Evolutionary conservation across 495 filamentous ascomycete species (phyloP).

Genomic region (Rhypophila decipiens): DNA sequence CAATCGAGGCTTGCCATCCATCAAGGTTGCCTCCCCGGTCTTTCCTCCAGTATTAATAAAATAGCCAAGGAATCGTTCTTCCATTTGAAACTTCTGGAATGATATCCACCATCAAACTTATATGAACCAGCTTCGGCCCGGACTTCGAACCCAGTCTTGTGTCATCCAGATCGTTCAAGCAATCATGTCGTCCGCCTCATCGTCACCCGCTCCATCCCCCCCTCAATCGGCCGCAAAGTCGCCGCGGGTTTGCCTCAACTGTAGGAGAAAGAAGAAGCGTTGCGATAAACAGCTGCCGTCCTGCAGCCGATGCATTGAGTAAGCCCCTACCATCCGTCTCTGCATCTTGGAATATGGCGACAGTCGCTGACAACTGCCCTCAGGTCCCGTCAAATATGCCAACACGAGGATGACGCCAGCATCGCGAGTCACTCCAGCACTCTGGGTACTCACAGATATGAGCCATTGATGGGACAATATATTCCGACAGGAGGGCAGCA

Average conservation of each 20-base stretch:
- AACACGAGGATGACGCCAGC: constrained; percentile 18
- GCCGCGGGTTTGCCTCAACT: constrained; percentile 21
- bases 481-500: constrained; percentile 4
- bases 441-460: constrained; percentile 7
- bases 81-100: background rate
- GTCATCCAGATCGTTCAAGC: background rate
- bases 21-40: constrained; percentile 8
- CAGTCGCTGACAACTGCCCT: constrained; percentile 3
- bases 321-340: constrained; percentile 1
- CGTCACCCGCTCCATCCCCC: constrained; percentile 14
- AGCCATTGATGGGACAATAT: constrained; percentile 11
- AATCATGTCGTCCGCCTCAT: constrained; percentile 20
- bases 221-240: constrained; percentile 12
- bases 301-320: constrained; percentile 21
- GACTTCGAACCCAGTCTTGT: background rate
- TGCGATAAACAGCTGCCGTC: constrained; percentile 23
- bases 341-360: background rate
- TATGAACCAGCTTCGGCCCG: background rate
- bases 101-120: background rate
- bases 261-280: constrained; percentile 19
- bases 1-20: background rate
- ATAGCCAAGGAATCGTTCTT: background rate
- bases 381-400: constrained; percentile 18
- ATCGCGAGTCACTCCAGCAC: constrained; percentile 3
- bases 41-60: constrained; percentile 10